Evolutionary conservation across 768 basidiomycete genomes (phyloP), one percentile per base, ranked within the genome.

Genomic region (Pseudohyphozyma bogoriensis): DNA sequence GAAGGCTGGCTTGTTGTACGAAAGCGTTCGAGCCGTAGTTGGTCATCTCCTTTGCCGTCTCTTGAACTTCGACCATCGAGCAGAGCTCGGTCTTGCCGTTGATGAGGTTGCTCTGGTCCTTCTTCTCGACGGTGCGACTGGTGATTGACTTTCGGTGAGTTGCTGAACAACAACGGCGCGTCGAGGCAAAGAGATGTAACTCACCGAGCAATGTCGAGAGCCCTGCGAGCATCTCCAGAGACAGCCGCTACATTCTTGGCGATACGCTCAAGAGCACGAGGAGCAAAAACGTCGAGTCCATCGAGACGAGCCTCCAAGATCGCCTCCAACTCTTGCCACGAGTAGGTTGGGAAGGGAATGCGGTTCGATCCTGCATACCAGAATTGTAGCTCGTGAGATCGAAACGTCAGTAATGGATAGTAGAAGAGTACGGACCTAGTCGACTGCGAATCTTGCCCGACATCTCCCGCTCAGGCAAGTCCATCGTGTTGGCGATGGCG

Each of bases 401-500:
- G 20, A n/a, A 4, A 49, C 36, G 35, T 22, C 4, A 29, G 28
- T 12, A 4, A 50, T 12, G 32, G 20, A 15, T 18, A 18, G 33
- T 29, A 46, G 15, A 37, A 36, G 12, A n/a, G 50, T 24, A 72
- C 82, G 55, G 59, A 90, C 91, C 91, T 22, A 97, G 76, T 55
- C 95, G 84, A 74, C 89, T 92, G 56, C 89, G 80, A 51, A 97
- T 92, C 58, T 93, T 84, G 0, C 90, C 90, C 4, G 80, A 85
- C 83, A 99, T 86, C 15, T 86, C 87, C 47, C 93, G 80, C 73
- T 97, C 93, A 0, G 95, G 95, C 56, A 97, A 79, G 70, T 97
- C 93, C 87, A 95, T 93, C 33, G 93, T 91, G 72, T 97, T 99
- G 10, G 95, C 95, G 1, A 99, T 91, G 0, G 95, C 93, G 53